Conservation (phyloP, 2,329 filamentous ascomycete genomes). For the Phaeosphaeriaceae sp. region DNA sequence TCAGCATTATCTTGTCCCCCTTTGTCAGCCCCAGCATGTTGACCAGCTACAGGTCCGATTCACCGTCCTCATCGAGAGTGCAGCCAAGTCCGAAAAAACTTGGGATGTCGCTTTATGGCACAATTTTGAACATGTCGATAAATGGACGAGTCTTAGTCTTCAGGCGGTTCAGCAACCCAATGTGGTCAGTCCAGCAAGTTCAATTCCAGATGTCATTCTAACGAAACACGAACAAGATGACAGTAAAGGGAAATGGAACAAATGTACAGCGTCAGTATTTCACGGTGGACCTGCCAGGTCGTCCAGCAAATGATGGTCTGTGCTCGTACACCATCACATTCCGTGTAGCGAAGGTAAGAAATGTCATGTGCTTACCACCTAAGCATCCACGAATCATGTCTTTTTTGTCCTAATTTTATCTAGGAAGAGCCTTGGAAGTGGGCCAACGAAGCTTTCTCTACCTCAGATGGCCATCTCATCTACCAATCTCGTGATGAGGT, state of each 20-base stretch:
- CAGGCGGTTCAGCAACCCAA: slow-evolving; percentile 46
- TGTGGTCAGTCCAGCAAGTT: slow-evolving; percentile 24
- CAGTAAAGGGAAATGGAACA: slow-evolving; percentile 18
- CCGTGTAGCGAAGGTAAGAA: slow-evolving; percentile 52
- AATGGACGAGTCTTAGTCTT: slow-evolving; percentile 66
- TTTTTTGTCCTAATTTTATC: background rate
- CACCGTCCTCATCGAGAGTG: slow-evolving; percentile 73
- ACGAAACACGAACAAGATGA: slow-evolving; percentile 29
- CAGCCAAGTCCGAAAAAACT: slow-evolving; percentile 58
- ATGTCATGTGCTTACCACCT: background rate
- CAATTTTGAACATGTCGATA: slow-evolving; percentile 63
- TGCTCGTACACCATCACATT: slow-evolving; percentile 77
- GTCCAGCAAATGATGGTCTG: slow-evolving; percentile 54
- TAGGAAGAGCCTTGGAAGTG: slow-evolving; percentile 69
- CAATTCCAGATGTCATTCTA: background rate
- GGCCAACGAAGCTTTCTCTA: slow-evolving; percentile 69
- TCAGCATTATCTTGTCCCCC: slow-evolving; percentile 27
- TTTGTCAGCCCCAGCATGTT: background rate
- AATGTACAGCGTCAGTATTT: slow-evolving; percentile 60
- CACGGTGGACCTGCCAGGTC: slow-evolving; percentile 54
- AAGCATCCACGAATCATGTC: background rate
- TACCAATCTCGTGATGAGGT: slow-evolving; percentile 52
- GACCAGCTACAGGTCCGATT: slow-evolving; percentile 59
- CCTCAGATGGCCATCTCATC: slow-evolving; percentile 69
- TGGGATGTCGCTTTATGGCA: slow-evolving; percentile 84